Evolutionary conservation across 257 asterid species (phyloP).

Genomic region (Solanum neorickii): DNA sequence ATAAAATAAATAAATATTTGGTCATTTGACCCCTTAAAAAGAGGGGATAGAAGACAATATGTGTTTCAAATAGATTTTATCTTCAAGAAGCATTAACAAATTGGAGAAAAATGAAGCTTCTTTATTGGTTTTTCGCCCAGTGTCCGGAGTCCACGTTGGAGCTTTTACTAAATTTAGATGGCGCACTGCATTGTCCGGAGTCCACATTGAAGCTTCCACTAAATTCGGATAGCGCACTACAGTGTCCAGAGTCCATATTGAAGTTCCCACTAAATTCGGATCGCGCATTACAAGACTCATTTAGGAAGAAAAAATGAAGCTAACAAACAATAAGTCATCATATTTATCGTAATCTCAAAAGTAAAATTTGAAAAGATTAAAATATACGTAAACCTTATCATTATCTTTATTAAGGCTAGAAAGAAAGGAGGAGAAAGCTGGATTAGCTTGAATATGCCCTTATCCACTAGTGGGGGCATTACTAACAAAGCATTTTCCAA

Average conservation of each 20-base stretch:
- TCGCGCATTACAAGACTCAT: too few relatives aligned
- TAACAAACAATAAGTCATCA: rapidly evolving
- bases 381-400: neutral
- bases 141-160: too few relatives aligned
- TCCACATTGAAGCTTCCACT: too few relatives aligned
- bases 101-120: neutral
- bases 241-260: rapidly evolving
- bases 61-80: neutral
- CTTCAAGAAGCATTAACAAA: neutral
- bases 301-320: too few relatives aligned
- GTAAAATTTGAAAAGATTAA: rapidly evolving
- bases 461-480: neutral
- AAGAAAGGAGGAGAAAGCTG: neutral
- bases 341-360: too few relatives aligned
- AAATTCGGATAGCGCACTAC: too few relatives aligned
- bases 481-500: neutral
- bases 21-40: neutral
- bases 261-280: rapidly evolving
- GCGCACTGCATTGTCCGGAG: too few relatives aligned
- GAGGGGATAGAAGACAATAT: neutral
- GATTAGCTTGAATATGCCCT: neutral
- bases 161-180: too few relatives aligned
- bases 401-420: too few relatives aligned
- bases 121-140: too few relatives aligned
- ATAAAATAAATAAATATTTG: neutral